Conservation (phyloP, 768 basidiomycete species). For the Mycena crocata region DNA sequence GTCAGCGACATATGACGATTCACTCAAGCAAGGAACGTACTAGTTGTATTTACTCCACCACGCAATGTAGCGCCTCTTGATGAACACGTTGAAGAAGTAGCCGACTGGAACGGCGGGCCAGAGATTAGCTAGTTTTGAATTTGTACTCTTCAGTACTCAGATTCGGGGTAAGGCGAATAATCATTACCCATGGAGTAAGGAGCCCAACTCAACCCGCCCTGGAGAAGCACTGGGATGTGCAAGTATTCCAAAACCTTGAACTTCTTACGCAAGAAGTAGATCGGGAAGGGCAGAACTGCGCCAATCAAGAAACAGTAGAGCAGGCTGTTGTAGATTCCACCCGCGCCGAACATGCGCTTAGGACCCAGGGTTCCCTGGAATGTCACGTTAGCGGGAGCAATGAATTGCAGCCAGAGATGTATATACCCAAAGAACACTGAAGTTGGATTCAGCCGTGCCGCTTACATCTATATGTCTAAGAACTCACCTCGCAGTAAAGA, state of each 20-base stretch:
- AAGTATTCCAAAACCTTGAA: slow-evolving; percentile 44
- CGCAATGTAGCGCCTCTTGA: slow-evolving; percentile 36
- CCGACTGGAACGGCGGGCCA: slow-evolving; percentile 38
- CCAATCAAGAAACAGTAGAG: slow-evolving; percentile 48
- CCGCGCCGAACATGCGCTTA: slow-evolving; percentile 47
- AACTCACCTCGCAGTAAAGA: slow-evolving; percentile 53
- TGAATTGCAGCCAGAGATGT: not conserved
- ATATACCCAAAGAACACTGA: slow-evolving; percentile 17
- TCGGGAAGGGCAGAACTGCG: slow-evolving; percentile 45
- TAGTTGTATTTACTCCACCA: slow-evolving; percentile 46
- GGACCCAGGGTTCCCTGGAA: slow-evolving; percentile 44
- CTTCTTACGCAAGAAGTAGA: slow-evolving; percentile 42
- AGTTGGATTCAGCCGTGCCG: too few relatives aligned
- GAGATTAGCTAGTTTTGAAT: too few relatives aligned
- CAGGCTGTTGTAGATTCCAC: slow-evolving; percentile 42
- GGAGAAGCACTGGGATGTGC: slow-evolving; percentile 46
- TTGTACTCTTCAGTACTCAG: too few relatives aligned
- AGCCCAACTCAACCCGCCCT: slow-evolving; percentile 38
- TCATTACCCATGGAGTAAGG: slow-evolving; percentile 38
- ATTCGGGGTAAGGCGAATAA: too few relatives aligned
- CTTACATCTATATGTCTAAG: too few relatives aligned
- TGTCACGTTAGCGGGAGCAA: too few relatives aligned
- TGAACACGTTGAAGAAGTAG: slow-evolving; percentile 38
- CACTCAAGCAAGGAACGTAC: not conserved
- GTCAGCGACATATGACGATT: not conserved